Conservation (phyloP, 805 yeast species). For the Candida ovalis region DNA sequence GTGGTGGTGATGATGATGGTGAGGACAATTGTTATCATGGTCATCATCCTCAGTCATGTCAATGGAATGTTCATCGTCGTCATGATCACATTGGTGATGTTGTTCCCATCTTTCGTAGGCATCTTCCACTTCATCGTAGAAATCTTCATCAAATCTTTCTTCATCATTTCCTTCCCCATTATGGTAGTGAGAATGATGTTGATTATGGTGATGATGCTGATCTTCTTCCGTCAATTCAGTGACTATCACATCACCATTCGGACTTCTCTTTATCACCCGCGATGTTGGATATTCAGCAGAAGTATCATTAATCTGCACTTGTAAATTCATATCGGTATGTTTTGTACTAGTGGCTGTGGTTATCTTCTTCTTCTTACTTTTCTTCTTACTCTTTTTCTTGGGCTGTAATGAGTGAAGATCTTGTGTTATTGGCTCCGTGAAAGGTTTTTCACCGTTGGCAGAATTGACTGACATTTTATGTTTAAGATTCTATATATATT, state of each 20-base stretch:
- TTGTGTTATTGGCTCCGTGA: slow-evolving; percentile 25
- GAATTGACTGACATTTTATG: slow-evolving; percentile 16
- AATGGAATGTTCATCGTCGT: slow-evolving; percentile 6
- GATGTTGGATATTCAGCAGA: slow-evolving; percentile 68
- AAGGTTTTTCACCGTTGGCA: slow-evolving; percentile 29
- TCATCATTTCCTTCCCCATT: slow-evolving; percentile 1
- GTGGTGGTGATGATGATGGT: slow-evolving; percentile 11
- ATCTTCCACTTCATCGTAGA: slow-evolving; percentile 11
- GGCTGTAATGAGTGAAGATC: not conserved
- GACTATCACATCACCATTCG: slow-evolving; percentile 73
- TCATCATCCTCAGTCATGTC: slow-evolving; percentile 10
- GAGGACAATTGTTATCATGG: slow-evolving; percentile 8
- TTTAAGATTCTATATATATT: not conserved
- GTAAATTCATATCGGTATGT: slow-evolving; percentile 13
- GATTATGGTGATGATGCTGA: slow-evolving; percentile 5
- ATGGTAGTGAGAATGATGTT: slow-evolving; percentile 3
- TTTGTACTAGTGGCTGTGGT: slow-evolving; percentile 3
- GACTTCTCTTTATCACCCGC: slow-evolving; percentile 61
- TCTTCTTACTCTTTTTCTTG: slow-evolving; percentile 14
- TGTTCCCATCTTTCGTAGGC: slow-evolving; percentile 2
- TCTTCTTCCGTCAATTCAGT: slow-evolving; percentile 39
- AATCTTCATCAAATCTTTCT: slow-evolving; percentile 10
- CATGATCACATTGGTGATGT: slow-evolving; percentile 16
- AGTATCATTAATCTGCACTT: slow-evolving; percentile 51
- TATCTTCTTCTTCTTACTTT: slow-evolving; percentile 14